These are phyloP conservation scores for Tympanopsis confertula DNA, from an alignment of 2,329 filamentous ascomycete genomes.

Conservation along the genomic window DNA sequence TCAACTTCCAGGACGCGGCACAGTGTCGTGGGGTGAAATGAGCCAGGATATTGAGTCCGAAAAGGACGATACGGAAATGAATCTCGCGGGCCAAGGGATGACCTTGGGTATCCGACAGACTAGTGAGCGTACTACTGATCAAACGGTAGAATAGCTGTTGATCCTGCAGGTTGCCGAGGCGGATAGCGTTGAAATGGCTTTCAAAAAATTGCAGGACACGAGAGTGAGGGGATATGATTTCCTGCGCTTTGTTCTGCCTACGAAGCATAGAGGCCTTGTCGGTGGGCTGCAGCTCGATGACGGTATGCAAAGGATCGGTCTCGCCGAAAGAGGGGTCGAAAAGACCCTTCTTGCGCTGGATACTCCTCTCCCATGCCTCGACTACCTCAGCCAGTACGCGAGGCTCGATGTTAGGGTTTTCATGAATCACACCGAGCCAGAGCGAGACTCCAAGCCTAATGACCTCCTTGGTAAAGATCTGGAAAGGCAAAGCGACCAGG, in stretches of 20 bases:
- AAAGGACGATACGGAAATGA: slow-evolving; percentile 78
- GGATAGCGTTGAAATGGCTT: slow-evolving; percentile 88
- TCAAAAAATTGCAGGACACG: slow-evolving; percentile 77
- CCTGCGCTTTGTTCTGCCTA: slow-evolving; percentile 68
- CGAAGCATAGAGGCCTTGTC: slow-evolving; percentile 66
- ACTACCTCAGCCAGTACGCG: slow-evolving; percentile 77
- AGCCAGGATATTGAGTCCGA: slow-evolving; percentile 67
- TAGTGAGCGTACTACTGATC: slow-evolving; percentile 66
- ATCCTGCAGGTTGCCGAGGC: slow-evolving; percentile 72
- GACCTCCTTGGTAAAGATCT: not conserved
- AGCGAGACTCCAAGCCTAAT: slow-evolving; percentile 23
- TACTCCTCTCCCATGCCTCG: slow-evolving; percentile 79
- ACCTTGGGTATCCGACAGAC: slow-evolving; percentile 55
- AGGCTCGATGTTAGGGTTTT: slow-evolving; percentile 80
- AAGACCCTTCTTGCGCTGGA: slow-evolving; percentile 66
- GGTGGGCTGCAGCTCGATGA: slow-evolving; percentile 84
- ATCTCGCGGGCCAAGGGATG: slow-evolving; percentile 86
- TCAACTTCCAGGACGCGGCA: slow-evolving; percentile 62
- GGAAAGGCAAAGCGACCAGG: slow-evolving; percentile 64
- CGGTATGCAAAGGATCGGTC: slow-evolving; percentile 78
- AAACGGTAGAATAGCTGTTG: slow-evolving; percentile 74
- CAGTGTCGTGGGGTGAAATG: slow-evolving; percentile 56
- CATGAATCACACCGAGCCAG: slow-evolving; percentile 94
- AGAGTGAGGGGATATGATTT: slow-evolving; percentile 76
- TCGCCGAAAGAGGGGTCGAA: slow-evolving; percentile 66